phyloP scores from a whole-genome alignment of 345 rosid species.

The Microcos paniculata region DNA sequence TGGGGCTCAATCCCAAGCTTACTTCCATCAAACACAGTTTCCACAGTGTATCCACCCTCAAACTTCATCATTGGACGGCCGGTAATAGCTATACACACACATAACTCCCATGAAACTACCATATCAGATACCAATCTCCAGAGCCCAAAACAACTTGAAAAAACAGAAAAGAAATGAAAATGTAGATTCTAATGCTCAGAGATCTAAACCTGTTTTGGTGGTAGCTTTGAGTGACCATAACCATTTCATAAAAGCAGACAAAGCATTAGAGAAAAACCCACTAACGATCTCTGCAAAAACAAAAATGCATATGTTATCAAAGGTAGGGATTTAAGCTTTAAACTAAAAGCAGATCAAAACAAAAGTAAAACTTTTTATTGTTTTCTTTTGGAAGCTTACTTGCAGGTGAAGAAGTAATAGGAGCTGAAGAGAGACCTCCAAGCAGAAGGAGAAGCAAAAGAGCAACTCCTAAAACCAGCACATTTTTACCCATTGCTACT shows the following conservation, averaged over 20 bases:
- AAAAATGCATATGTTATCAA: slow-evolving; percentile 9
- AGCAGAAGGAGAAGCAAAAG: slow-evolving; percentile 51
- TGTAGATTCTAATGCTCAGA: slow-evolving; percentile 15
- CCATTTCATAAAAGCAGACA: slow-evolving; percentile 81
- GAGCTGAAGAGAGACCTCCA: slow-evolving; percentile 61
- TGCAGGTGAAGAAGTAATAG: slow-evolving; percentile 70
- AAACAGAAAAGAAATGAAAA: background rate
- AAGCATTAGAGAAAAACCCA: slow-evolving; percentile 71
- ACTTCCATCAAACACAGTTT: slow-evolving; percentile 98
- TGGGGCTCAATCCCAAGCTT: slow-evolving; percentile 93
- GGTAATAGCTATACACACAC: slow-evolving; percentile 50
- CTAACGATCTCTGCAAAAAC: slow-evolving; percentile 70
- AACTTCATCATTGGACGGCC: slow-evolving; percentile 94
- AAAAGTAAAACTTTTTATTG: background rate
- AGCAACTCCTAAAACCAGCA: slow-evolving; percentile 39
- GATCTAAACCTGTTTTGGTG: slow-evolving; percentile 79
- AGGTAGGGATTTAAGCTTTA: slow-evolving; percentile 16
- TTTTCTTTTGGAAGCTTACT: slow-evolving; percentile 46
- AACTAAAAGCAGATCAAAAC: slow-evolving; percentile 14
- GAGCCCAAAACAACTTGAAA: slow-evolving; percentile 5
- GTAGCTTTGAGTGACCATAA: slow-evolving; percentile 86
- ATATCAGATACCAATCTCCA: slow-evolving; percentile 6
- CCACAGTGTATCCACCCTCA: slow-evolving; percentile 92
- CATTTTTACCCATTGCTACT: slow-evolving; percentile 51
- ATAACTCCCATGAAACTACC: slow-evolving; percentile 11